These are phyloP conservation scores for Rhodosporidiobolus sp. DNA, from an alignment of 768 basidiomycete genomes.

Conservation along the genomic window DNA sequence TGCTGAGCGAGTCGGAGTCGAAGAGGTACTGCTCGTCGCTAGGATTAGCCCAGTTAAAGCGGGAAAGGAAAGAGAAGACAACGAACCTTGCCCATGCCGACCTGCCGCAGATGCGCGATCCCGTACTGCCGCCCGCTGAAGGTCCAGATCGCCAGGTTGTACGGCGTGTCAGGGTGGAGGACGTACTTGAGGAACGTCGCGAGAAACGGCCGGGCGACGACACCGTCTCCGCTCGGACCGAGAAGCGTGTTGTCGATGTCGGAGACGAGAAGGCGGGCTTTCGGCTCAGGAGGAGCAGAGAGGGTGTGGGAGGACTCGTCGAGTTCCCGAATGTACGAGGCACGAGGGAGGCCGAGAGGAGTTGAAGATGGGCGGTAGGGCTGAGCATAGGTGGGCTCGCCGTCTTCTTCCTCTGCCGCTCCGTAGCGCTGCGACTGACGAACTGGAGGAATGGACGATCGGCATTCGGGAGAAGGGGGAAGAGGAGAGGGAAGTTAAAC, in stretches of 20 bases:
- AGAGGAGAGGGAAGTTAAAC: too few relatives aligned
- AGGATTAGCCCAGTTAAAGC: not conserved
- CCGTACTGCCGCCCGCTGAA: conserved; percentile 8
- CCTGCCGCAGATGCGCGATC: conserved; percentile 18
- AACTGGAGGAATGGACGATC: too few relatives aligned
- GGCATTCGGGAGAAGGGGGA: too few relatives aligned
- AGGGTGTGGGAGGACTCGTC: not conserved
- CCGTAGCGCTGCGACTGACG: too few relatives aligned
- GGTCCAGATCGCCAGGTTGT: conserved; percentile 23
- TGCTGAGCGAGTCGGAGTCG: conserved; percentile 4
- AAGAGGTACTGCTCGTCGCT: conserved; percentile 4
- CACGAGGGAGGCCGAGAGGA: not conserved
- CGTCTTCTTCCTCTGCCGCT: not conserved
- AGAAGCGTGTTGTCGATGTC: conserved; percentile 39
- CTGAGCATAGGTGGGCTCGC: not conserved
- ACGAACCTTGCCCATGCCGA: conserved; percentile 16
- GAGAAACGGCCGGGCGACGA: conserved; percentile 33
- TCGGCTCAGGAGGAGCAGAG: not conserved
- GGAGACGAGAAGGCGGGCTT: conserved; percentile 9
- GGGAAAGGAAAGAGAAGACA: not conserved
- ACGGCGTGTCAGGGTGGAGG: conserved; percentile 16
- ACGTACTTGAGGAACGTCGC: conserved; percentile 32
- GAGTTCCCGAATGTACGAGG: not conserved
- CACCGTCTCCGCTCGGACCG: conserved; percentile 8
- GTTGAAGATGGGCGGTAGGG: not conserved